Evolutionary conservation across 2,329 filamentous ascomycete species (phyloP).

Genomic region (Colletotrichum euphorbiae): DNA sequence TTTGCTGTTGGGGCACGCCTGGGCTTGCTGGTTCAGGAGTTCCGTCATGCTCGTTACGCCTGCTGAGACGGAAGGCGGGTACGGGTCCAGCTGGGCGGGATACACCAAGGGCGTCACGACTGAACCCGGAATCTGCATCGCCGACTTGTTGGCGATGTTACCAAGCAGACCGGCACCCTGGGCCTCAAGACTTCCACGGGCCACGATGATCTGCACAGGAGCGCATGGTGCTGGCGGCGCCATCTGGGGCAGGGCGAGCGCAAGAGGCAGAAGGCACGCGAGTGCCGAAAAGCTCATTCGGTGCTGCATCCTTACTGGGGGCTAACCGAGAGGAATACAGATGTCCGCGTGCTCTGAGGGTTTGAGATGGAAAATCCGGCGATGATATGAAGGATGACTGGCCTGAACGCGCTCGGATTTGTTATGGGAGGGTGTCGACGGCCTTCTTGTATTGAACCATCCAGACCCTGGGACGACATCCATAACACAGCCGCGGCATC

Average conservation of each 20-base stretch:
- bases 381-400: neutral
- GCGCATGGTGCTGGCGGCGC: slow-evolving; percentile 13
- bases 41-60: slow-evolving; percentile 49
- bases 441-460: slow-evolving; percentile 34
- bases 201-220: slow-evolving; percentile 53
- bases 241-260: slow-evolving; percentile 19
- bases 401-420: neutral
- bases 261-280: slow-evolving; percentile 21
- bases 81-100: slow-evolving; percentile 51
- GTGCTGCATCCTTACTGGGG: slow-evolving; percentile 18
- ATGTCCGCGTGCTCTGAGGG: neutral
- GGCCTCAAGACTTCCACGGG: slow-evolving; percentile 52
- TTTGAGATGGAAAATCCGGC: neutral
- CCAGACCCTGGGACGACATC: slow-evolving; percentile 27
- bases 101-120: slow-evolving; percentile 51
- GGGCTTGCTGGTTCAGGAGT: slow-evolving; percentile 48
- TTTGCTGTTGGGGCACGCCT: slow-evolving; percentile 52
- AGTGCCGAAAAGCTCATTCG: slow-evolving; percentile 23
- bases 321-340: neutral
- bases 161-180: slow-evolving; percentile 51
- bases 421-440: neutral
- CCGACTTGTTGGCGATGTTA: slow-evolving; percentile 48
- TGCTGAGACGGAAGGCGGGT: slow-evolving; percentile 50
- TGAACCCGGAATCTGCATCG: slow-evolving; percentile 49
- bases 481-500: slow-evolving; percentile 29